Base-by-base conservation (phyloP, 225 moss, liverwort and hornwort species). In the Straminergon stramineum region DNA sequence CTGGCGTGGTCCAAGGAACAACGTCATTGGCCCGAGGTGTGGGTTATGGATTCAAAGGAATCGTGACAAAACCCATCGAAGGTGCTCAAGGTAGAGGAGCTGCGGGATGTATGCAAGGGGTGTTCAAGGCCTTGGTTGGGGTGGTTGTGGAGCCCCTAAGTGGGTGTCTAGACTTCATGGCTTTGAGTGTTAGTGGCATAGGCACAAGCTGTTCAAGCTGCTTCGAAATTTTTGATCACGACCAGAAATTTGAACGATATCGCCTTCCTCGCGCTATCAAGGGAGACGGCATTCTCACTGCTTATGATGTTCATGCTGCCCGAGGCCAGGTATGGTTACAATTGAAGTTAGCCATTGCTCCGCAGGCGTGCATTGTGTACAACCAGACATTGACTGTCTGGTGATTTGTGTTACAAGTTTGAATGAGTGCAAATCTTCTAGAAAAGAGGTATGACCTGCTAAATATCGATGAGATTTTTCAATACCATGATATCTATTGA, bases 61-160 rank as follows among this genome's bases (percentile, higher is more conserved):
- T 99, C 16, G 95, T 99, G 35, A 97, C 97, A 39, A 99, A 99
- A 70, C 99, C 99, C 55, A 93, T 96, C 53, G 96, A 95, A 55
- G 96, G 94, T 89, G 96, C 93, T 88, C 95, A 94, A 82, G 92
- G 83, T 55, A 37, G 95, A 27, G 99, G 99, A 62, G 93, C 95
- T 82, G 73, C 94, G 60, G 99, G 99, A 37, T 96, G 96, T 78
- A 93, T 99, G 66, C 94, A 97, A 85, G 99, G 99, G 83, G 92
- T 97, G 28, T 91, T 97, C 5, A 97, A 95, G 94, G 99, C 94
- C 12, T 93, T 96, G 32, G 79, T 99, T 85, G 96, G 99, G 64
- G 93, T 97, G 61, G 93, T 99, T 60, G 93, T 94, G 92, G 94
- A 97, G 56, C 99, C 99, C 82, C 90, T 99, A 43, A 99, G 99